Evolutionary conservation across 2,329 filamentous ascomycete species (phyloP), one percentile per base, ranked within the genome.

Genomic region (Helminthosporium solani): DNA sequence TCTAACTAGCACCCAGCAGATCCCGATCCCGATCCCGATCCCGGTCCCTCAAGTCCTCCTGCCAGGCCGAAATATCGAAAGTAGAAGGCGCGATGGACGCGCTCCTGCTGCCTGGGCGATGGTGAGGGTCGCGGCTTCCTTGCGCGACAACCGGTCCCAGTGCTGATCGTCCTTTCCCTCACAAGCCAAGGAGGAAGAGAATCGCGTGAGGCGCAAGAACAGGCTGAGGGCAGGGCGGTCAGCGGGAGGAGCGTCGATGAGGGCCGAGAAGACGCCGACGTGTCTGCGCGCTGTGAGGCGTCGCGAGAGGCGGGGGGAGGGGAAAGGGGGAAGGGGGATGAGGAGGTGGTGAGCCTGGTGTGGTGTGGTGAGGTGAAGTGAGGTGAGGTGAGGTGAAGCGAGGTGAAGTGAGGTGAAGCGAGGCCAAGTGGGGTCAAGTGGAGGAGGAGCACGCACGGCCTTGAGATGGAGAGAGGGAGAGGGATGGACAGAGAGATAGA

Each of bases 351-450:
- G 23, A 4, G 28, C 14, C 28, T n/a, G 28, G 59, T 52, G 40
- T 40, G 42, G 56, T 56, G 61, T 63, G 57, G 63, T 62, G 63
- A 63, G 60, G 60, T 55, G 58, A 56, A 54, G 61, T 36, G 41
- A 41, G 28, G 49, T 23, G 46, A 14, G 15, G n/a, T n/a, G n/a
- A 14, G 14, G 33, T 18, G 33, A 16, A n/a, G n/a, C n/a, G n/a
- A n/a, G n/a, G n/a, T n/a, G 35, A 38, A 23, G 46, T 52, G 54
- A 58, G 60, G 62, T 57, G 63, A 61, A 57, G 50, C n/a, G n/a
- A n/a, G n/a, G n/a, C n/a, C n/a, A n/a, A n/a, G n/a, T n/a, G n/a
- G n/a, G n/a, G n/a, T n/a, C n/a, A 33, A 27, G 40, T 56, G 52
- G 56, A 58, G 54, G 44, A 33, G 46, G 42, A 44, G 47, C 25